These are phyloP conservation scores for Emmonsiellopsis sp. DNA, from an alignment of 2,329 filamentous ascomycete genomes.

Conservation along the genomic window DNA sequence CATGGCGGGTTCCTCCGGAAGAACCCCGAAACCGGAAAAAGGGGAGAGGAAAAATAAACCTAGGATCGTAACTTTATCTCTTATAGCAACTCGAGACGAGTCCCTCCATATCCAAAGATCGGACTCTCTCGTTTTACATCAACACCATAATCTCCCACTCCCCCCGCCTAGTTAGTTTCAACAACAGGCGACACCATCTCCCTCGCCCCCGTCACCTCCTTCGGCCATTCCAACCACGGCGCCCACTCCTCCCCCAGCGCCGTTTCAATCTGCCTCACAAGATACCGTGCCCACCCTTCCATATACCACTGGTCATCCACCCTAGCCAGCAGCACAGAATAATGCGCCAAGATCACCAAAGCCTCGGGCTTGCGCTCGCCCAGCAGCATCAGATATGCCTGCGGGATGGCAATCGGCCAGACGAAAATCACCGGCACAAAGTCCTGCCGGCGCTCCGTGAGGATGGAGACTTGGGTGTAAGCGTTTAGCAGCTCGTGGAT, in stretches of 20 bases:
- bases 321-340: conserved; percentile 20
- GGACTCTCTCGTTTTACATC: neutral
- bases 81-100: neutral
- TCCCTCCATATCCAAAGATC: neutral
- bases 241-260: conserved; percentile 19
- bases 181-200: neutral
- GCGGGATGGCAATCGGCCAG: conserved; percentile 21
- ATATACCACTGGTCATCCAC: conserved; percentile 22
- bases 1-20: too few species aligned
- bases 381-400: conserved; percentile 19
- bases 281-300: conserved; percentile 19
- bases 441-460: conserved; percentile 16
- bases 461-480: conserved; percentile 20
- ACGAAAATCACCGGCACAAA: conserved; percentile 22
- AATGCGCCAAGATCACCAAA: conserved; percentile 23
- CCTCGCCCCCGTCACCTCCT: conserved; percentile 7
- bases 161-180: neutral
- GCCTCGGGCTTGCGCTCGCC: conserved; percentile 21
- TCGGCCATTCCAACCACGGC: conserved; percentile 20
- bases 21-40: neutral
- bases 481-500: conserved; percentile 22
- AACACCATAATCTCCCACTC: neutral
- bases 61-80: neutral
- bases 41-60: neutral
- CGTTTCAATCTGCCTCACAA: conserved; percentile 19